Evolutionary conservation across 768 basidiomycete genomes (phyloP), one percentile per base, ranked within the genome.

Genomic region (Hydnum rufescens): DNA sequence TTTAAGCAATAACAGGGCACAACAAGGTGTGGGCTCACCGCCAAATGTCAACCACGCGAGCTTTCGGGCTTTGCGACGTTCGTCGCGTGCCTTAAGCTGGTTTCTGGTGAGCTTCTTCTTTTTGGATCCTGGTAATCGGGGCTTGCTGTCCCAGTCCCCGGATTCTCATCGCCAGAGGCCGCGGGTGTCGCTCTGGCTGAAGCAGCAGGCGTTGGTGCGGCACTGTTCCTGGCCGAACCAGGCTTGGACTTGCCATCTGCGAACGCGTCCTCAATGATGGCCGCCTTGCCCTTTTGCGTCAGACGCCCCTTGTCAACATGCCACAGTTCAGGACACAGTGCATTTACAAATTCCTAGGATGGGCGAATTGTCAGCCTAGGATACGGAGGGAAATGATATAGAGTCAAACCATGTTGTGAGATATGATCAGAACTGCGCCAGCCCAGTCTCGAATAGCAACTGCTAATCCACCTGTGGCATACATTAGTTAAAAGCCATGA

Each of bases 381-480:
- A 6, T 18, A 6, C 23, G 49, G 44, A 26, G 23, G 44, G 13
- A 47, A 8, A 6, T 8, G 28, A 50, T 16, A 13, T 25, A 1
- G 18, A 6, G 29, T 13, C 30, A 6, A 18, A 50, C 49, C 53
- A 48, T 53, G 66, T 93, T 93, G 71, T 95, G 93, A 30, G 89
- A 95, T 64, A 96, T 96, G 69, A 95, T 95, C 61, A 89, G 81
- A 32, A 90, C 84, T 42, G 85, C 89, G 53, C 93, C 92, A 46
- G 77, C 76, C 92, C 93, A 96, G 57, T 93, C 86, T 57, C 76
- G 80, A 67, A 96, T 96, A 42, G 93, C 92, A 26, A 93, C 80
- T 32, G 92, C 89, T 39, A 97, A 70, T 55, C 93, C 92, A 58
- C 49, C 49, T 50, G 32, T 6, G 28, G 8, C 49, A 16, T 32